These are phyloP conservation scores for Polyporus tsugae DNA, from an alignment of 1,284 basidiomycete species.

Conservation along the genomic window DNA sequence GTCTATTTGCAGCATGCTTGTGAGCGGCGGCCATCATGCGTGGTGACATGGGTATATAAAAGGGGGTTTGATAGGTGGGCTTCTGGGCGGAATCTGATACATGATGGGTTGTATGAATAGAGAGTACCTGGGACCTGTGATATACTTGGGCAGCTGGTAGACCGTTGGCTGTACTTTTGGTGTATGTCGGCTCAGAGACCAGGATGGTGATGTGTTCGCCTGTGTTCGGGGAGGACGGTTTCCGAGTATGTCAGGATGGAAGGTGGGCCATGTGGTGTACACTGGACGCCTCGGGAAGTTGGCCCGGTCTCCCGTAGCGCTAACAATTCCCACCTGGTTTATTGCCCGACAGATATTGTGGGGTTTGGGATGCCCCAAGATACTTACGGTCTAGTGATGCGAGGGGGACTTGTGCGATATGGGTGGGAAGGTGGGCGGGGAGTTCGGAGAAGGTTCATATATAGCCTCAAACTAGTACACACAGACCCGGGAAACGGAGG, in stretches of 20 bases:
- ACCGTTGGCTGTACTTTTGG: background rate
- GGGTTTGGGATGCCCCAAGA: background rate
- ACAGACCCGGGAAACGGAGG: slow-evolving; percentile 8
- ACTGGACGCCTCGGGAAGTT: slow-evolving; percentile 6
- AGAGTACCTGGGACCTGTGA: slow-evolving; percentile 4
- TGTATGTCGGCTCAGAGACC: background rate
- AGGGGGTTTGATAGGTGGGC: background rate
- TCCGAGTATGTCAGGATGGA: background rate
- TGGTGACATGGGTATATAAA: slow-evolving; percentile 53
- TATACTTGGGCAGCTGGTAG: background rate
- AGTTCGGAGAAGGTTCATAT: slow-evolving; percentile 23
- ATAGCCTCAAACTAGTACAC: slow-evolving; percentile 26
- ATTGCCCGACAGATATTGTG: background rate
- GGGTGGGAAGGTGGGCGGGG: slow-evolving; percentile 24
- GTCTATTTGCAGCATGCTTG: slow-evolving; percentile 63
- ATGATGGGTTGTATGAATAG: background rate
- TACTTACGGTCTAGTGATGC: slow-evolving; percentile 1
- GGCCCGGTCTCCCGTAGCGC: slow-evolving; percentile 2
- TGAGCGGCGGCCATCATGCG: slow-evolving; percentile 74
- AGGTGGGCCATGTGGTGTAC: slow-evolving; percentile 2
- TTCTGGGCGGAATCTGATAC: slow-evolving; percentile 9
- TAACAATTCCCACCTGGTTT: background rate
- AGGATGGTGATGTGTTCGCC: background rate
- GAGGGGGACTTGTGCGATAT: slow-evolving; percentile 2
- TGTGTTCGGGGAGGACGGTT: background rate